Conservation (phyloP, 768 basidiomycete genomes). For the Podaxis sp. region DNA sequence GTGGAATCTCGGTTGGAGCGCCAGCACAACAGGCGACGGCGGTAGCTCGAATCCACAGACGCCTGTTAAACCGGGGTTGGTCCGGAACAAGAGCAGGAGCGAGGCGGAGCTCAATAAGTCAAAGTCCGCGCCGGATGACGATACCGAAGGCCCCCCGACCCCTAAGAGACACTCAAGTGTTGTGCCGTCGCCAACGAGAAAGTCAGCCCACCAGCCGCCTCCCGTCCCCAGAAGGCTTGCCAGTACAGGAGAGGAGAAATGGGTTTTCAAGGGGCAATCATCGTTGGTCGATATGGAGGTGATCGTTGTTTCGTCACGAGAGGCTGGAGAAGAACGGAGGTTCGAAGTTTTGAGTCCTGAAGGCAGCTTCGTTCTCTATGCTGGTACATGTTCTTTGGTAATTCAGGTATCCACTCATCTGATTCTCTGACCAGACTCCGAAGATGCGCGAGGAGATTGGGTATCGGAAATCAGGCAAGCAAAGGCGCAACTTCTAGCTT, state of each 20-base stretch:
- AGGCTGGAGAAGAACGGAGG: conserved; percentile 49
- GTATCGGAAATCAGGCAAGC: conserved; percentile 63
- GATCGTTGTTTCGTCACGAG: conserved; percentile 44
- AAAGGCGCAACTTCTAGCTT: conserved; percentile 68
- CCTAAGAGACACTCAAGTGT: conserved; percentile 24
- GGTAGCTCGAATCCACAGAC: conserved; percentile 20
- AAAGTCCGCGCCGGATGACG: neutral
- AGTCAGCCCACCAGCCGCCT: conserved; percentile 25
- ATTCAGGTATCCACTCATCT: neutral
- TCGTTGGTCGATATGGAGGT: conserved; percentile 78
- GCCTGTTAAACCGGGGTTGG: conserved; percentile 27
- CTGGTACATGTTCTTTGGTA: conserved; percentile 41
- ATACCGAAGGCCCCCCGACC: neutral
- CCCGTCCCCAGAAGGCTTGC: conserved; percentile 30
- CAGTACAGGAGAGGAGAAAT: conserved; percentile 55
- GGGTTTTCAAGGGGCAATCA: conserved; percentile 70
- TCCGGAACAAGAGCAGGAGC: conserved; percentile 56
- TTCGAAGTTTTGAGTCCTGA: conserved; percentile 79
- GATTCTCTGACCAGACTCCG: conserved; percentile 39
- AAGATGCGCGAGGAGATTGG: conserved; percentile 67
- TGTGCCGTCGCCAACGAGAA: conserved; percentile 12
- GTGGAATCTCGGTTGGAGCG: conserved; percentile 34
- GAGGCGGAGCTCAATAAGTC: conserved; percentile 43
- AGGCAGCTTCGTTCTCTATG: conserved; percentile 73
- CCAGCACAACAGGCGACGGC: conserved; percentile 26